Conservation (phyloP, 2,329 filamentous ascomycete genomes). For the Pyrenophora graminea region DNA sequence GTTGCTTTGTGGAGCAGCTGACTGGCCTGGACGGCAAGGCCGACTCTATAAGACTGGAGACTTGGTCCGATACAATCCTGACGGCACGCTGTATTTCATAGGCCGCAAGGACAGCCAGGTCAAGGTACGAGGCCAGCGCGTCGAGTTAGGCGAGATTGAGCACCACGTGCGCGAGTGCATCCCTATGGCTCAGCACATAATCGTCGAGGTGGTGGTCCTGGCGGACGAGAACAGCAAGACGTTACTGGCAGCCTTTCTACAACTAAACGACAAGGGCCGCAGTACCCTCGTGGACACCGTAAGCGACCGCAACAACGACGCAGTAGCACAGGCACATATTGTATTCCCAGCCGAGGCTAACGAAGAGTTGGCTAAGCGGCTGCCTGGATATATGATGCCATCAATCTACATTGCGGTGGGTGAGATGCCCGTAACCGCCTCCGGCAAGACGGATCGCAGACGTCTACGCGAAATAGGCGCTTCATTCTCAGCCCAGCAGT, state of each 20-base stretch:
- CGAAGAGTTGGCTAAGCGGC: too few species aligned
- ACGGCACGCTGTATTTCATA: too few species aligned
- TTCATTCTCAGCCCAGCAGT: constrained; percentile 6
- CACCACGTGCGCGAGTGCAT: neutral
- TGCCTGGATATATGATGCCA: neutral
- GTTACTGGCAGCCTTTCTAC: neutral
- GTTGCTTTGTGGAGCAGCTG: neutral
- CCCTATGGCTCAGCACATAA: neutral
- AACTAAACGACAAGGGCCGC: too few species aligned
- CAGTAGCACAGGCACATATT: neutral
- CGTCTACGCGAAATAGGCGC: constrained; percentile 5
- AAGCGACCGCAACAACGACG: neutral
- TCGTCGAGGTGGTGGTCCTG: neutral
- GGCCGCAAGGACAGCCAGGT: constrained; percentile 1
- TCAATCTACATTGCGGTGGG: neutral
- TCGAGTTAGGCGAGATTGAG: too few species aligned
- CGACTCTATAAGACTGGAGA: constrained; percentile 9
- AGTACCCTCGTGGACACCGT: too few species aligned
- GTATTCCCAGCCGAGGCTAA: neutral
- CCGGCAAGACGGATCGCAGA: too few species aligned
- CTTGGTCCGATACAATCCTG: neutral
- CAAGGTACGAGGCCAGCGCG: constrained; percentile 25
- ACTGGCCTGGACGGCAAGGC: too few species aligned
- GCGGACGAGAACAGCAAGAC: neutral
- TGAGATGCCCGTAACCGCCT: constrained; percentile 30